Evolutionary conservation across 306 rosid species (phyloP), one percentile per base, ranked within the genome.

Genomic region (Prinsepia uniflora): DNA sequence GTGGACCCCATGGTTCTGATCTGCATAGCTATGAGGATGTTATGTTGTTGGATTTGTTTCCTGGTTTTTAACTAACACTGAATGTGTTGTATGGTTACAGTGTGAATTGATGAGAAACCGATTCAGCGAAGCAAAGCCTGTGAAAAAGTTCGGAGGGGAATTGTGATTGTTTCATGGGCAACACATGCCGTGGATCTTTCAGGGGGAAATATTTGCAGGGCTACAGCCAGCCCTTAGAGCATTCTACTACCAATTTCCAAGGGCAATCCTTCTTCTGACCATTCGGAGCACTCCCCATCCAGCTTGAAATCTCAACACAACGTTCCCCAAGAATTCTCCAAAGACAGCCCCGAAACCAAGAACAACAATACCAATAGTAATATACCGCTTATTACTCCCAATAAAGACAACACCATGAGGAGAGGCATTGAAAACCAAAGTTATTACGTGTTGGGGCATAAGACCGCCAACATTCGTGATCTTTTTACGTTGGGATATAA

Each of bases 131-230:
- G 89, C 76, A 67, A 71, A 72, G 75, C 59, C 72, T 61, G 73
- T 82, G 72, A 76, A 74, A 17, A 56, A 50, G 49, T 67, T 60
- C 55, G 42, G 77, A 42, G 63, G 81, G 81, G 66, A 50, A 41
- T 49, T 77, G 71, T 79, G 76, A 70, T 73, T 80, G 83, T 83
- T 91, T 89, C 83, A 92, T 92, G 98, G 98, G 98, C 98, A 92
- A 92, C 81, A 86, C 96, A 87, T 92, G 98, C 92, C 98, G 98
- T 63, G 92, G 98, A 84, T 92, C 98, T 89, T 84, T 80, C 80
- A 83, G 80, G 81, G 94, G 87, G 71, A 92, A 92, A 78, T 70
- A 81, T 66, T 78, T 83, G 65, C 88, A 76, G 89, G 94, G 90
- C 82, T 73, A 39, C 84, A 53, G 63, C 66, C 82, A 86, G 88